A percentile compares a stretch with the other conserved stretches of the same genome.
These are phyloP conservation scores for Ciborinia camelliae DNA, from an alignment of 2,329 filamentous ascomycete species.

Conservation along the genomic window DNA sequence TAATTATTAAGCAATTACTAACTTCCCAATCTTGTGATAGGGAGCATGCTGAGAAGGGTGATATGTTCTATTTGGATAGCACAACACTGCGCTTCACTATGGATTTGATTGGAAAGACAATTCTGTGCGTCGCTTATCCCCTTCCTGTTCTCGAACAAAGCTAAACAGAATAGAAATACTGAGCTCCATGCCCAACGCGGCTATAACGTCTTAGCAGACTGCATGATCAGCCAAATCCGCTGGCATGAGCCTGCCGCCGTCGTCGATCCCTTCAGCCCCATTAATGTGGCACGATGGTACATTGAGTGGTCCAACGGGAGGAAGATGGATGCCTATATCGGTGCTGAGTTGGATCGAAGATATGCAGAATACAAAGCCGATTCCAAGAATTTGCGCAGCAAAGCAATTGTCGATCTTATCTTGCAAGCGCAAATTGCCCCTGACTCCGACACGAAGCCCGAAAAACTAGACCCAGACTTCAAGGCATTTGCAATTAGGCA, in stretches of 20 bases:
- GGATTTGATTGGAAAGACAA: constrained; percentile 26
- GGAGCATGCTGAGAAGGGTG: constrained; percentile 23
- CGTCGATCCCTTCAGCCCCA: constrained; percentile 19
- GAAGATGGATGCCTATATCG: constrained; percentile 27
- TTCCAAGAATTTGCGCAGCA: neutral
- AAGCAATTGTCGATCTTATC: constrained; percentile 18
- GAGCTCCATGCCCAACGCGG: constrained; percentile 5
- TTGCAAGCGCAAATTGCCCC: neutral
- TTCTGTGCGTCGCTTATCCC: constrained; percentile 13
- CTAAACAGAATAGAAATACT: constrained; percentile 5
- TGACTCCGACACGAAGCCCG: neutral
- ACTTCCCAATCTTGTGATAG: no score
- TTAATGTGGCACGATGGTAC: constrained; percentile 15
- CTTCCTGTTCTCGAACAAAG: neutral
- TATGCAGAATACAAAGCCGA: constrained; percentile 17
- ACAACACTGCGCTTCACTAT: constrained; percentile 27
- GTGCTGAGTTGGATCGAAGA: constrained; percentile 26
- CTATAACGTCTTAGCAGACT: constrained; percentile 21
- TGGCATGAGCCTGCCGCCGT: constrained; percentile 23
- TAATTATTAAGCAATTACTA: neutral
- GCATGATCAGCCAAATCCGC: constrained; percentile 24
- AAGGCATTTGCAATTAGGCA: neutral
- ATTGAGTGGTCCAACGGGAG: constrained; percentile 25
- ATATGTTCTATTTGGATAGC: constrained; percentile 25
- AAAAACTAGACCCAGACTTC: neutral